These are phyloP conservation scores for Podila epigama DNA, from an alignment of 192 early-diverging fungal species.

Conservation along the genomic window DNA sequence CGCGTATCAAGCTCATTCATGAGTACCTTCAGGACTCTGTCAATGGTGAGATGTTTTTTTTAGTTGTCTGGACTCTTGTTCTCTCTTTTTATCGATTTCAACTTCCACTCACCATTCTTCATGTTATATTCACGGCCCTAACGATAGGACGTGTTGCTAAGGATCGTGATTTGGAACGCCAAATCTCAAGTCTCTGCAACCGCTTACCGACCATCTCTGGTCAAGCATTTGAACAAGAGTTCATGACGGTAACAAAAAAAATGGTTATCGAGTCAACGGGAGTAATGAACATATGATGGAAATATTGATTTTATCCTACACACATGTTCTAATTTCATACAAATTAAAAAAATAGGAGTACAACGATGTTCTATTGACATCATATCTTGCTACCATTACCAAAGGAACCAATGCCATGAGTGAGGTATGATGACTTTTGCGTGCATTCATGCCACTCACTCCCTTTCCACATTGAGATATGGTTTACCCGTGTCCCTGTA, in stretches of 20 bases:
- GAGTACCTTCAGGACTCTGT: constrained; percentile 79
- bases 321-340: background rate
- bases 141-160: constrained; percentile 45
- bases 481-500: background rate
- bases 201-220: constrained; percentile 74
- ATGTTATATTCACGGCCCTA: background rate
- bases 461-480: background rate
- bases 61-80: background rate
- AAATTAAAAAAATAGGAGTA: constrained; percentile 66
- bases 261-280: background rate
- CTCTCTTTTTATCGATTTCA: background rate
- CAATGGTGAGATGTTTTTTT: constrained; percentile 51
- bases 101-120: background rate
- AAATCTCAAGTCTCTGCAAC: constrained; percentile 76
- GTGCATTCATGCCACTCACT: background rate
- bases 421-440: constrained; percentile 52
- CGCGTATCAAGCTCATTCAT: constrained; percentile 71
- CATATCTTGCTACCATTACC: constrained; percentile 79
- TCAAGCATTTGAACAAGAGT: constrained; percentile 74
- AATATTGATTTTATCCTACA: background rate
- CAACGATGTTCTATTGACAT: constrained; percentile 80
- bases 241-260: constrained; percentile 62
- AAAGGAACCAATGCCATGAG: constrained; percentile 74
- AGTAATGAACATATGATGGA: background rate
- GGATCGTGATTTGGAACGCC: constrained; percentile 79